Percentiles rank a stretch among this genome's conserved stretches.
Evolutionary conservation across 371 early-diverging fungal genomes (phyloP).

Genomic region (Rhizopus stolonifer): DNA sequence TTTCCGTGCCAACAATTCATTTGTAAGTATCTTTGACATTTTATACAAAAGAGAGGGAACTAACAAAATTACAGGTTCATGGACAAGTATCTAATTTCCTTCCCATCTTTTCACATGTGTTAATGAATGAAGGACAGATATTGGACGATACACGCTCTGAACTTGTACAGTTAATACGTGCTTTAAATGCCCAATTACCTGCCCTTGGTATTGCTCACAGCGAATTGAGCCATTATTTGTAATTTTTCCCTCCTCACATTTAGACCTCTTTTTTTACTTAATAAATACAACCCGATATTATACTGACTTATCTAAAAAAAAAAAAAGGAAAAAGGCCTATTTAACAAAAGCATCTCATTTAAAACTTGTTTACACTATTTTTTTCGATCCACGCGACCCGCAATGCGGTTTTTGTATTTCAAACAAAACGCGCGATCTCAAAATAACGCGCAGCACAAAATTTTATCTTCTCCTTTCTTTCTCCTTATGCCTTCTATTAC

Average conservation of each 20-base stretch:
- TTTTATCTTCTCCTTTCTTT: not conserved
- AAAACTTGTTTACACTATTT: too few species aligned
- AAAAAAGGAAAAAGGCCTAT: too few species aligned
- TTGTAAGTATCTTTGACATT: too few species aligned
- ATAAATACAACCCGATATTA: too few species aligned
- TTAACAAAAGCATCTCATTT: too few species aligned
- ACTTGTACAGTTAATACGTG: constrained; percentile 58
- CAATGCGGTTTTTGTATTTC: too few species aligned
- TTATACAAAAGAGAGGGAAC: too few species aligned
- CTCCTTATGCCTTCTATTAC: not conserved
- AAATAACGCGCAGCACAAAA: too few species aligned
- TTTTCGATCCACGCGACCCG: too few species aligned
- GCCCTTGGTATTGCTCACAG: constrained; percentile 19
- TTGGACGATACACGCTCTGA: constrained; percentile 52
- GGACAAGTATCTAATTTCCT: constrained; percentile 39
- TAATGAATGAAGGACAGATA: constrained; percentile 58
- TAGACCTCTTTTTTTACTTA: not conserved
- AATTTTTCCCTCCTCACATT: not conserved
- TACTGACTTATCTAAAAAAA: too few species aligned
- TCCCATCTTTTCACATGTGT: constrained; percentile 47
- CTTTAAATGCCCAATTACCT: constrained; percentile 45
- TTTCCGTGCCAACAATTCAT: constrained; percentile 58
- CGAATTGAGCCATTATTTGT: constrained; percentile 29
- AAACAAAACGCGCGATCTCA: too few species aligned
- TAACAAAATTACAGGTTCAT: constrained; percentile 23